phyloP scores from a whole-genome alignment of 345 rosid genomes.

The Acer negundo region DNA sequence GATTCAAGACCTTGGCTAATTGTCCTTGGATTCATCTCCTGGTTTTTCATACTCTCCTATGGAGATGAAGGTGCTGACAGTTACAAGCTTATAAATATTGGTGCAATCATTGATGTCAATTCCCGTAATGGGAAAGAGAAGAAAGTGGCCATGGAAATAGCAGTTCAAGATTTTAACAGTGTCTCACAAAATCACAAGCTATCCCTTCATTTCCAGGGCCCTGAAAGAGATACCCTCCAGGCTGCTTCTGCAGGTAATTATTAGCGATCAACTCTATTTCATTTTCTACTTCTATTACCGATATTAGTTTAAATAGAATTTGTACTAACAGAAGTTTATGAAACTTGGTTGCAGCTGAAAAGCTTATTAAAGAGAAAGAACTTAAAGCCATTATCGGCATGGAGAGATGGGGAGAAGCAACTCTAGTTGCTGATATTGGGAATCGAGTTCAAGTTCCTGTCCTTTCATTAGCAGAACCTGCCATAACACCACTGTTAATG shows the following conservation, averaged over 20 bases:
- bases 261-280: neutral
- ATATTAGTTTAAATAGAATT: neutral
- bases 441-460: conserved; percentile 38
- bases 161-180: conserved; percentile 35
- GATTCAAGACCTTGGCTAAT: conserved; percentile 16
- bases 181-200: conserved; percentile 23
- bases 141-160: conserved; percentile 44
- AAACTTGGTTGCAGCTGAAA: conserved; percentile 32
- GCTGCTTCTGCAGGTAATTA: conserved; percentile 40
- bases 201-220: conserved; percentile 32
- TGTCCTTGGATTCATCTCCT: conserved; percentile 4
- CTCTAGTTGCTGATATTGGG: conserved; percentile 41
- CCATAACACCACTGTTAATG: conserved; percentile 22
- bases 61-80: conserved; percentile 24
- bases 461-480: conserved; percentile 42
- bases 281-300: neutral
- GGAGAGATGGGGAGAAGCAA: conserved; percentile 52
- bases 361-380: conserved; percentile 35
- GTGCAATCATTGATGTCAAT: conserved; percentile 42
- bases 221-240: conserved; percentile 28
- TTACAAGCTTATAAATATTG: conserved; percentile 28
- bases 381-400: conserved; percentile 46
- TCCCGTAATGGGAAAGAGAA: conserved; percentile 41
- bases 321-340: neutral
- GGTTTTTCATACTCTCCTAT: neutral